Conservation (phyloP, 805 yeast genomes). For the Metschnikowia borealis region DNA sequence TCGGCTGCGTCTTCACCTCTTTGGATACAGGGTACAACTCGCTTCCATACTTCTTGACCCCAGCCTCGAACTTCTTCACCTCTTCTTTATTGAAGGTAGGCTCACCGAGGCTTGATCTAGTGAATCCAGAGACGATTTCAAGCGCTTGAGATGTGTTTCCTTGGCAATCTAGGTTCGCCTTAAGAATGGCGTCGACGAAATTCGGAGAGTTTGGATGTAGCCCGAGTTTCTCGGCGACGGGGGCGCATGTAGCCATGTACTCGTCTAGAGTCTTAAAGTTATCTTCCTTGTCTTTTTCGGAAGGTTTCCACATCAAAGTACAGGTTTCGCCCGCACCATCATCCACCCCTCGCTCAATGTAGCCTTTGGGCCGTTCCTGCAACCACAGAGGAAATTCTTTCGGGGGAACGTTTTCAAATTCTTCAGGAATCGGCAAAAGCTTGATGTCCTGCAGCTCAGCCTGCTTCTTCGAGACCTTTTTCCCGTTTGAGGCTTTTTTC, state of each 20-base stretch:
- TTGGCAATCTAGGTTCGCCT: constrained; percentile 46
- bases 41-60: constrained; percentile 67
- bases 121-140: constrained; percentile 40
- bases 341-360: constrained; percentile 78
- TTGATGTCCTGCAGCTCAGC: constrained; percentile 18
- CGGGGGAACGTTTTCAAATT: constrained; percentile 37
- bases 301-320: constrained; percentile 63
- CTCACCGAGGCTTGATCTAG: constrained; percentile 61
- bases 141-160: constrained; percentile 54
- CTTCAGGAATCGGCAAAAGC: constrained; percentile 45
- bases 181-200: constrained; percentile 70
- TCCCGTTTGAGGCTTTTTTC: constrained; percentile 13
- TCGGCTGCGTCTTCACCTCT: constrained; percentile 68
- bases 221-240: constrained; percentile 52
- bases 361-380: constrained; percentile 75
- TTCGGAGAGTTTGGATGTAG: constrained; percentile 69
- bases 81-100: constrained; percentile 73
- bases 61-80: constrained; percentile 64
- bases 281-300: constrained; percentile 24
- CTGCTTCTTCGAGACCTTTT: constrained; percentile 16
- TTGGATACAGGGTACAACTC: constrained; percentile 72
- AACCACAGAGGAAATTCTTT: constrained; percentile 68
- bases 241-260: constrained; percentile 53
- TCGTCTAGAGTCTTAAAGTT: constrained; percentile 40
- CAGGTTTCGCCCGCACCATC: constrained; percentile 49